Base-by-base conservation (phyloP, 805 yeast species). In the Saccharomyces kudriavzevii region DNA sequence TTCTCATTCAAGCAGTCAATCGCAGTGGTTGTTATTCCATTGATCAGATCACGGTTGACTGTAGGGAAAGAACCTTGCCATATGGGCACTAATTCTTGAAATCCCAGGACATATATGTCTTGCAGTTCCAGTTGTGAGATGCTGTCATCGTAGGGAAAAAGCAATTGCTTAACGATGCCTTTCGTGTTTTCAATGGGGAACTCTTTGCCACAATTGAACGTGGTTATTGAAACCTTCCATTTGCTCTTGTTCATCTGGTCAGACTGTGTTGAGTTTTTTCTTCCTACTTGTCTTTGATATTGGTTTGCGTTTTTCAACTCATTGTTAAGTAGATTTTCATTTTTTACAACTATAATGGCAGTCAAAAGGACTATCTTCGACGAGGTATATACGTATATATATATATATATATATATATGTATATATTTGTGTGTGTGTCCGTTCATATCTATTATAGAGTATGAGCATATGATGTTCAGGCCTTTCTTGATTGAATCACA, bases 61-160 rank as follows among this genome's bases (percentile, higher is more conserved):
- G 49, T 52, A 6, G 70, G 63, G 48, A 77, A 74, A 2, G 82
- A 73, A 1, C 84, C 83, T 54, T 83, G 83, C 58, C 83, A 62
- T 0, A 82, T 69, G 2, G 82, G 65, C 49, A 84, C 76, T 10
- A 85, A 59, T 63, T 86, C 94, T 64, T 86, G 85, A 56, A 85
- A 79, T 2, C 85, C 89, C 65, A 84, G 81, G 0, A 78, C 85
- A 51, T 77, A 76, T 5, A 84, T 52, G 50, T 77, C 74, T 13
- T 51, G 56, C 11, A 50, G 24, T n/a, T 28, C 43, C 4, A 35
- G 11, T 20, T 17, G 43, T 8, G 43, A 35, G 22, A 35, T 35
- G 24, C 43, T 24, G 22, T 35, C 47, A 26, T 56, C 48, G 27
- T 51, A 0, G 80, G 77, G 30, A 70, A 62, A 3, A 17, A 35